Percentiles rank a stretch among this genome's conserved stretches.
phyloP scores from a whole-genome alignment of 305 asterid species.

The Rubia peregrina region DNA sequence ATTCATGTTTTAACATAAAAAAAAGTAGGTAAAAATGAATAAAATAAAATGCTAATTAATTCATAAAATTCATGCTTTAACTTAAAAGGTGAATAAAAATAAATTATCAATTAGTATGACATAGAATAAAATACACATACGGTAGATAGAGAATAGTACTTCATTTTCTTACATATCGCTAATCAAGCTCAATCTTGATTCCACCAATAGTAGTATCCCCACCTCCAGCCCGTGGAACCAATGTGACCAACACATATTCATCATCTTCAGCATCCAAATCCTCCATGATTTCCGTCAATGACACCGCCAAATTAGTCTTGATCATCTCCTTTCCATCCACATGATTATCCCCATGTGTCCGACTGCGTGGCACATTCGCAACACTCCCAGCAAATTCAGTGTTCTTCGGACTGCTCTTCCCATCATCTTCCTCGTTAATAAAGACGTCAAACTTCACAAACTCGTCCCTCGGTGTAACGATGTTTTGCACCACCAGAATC shows the following conservation, averaged over 20 bases:
- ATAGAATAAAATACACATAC: no score
- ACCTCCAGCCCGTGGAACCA: conserved; percentile 53
- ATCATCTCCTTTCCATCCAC: conserved; percentile 18
- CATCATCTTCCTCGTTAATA: conserved; percentile 60
- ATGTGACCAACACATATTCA: conserved; percentile 51
- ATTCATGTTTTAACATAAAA: no score
- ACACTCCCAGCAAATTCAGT: conserved; percentile 77
- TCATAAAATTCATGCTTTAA: neutral
- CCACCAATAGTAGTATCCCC: conserved; percentile 36
- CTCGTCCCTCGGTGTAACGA: conserved; percentile 39
- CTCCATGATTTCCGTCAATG: conserved; percentile 55
- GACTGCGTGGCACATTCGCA: conserved; percentile 47
- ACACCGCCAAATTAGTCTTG: conserved; percentile 37
- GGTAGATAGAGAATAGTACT: neutral
- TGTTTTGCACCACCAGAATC: conserved; percentile 47
- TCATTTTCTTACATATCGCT: neutral
- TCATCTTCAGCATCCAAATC: conserved; percentile 68
- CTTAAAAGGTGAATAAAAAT: no score
- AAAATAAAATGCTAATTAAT: neutral
- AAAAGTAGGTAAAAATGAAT: no score
- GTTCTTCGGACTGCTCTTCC: conserved; percentile 31
- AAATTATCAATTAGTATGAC: no score
- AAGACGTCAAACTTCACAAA: conserved; percentile 65
- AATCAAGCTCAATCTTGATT: conserved; percentile 53
- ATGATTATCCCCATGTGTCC: conserved; percentile 23